Percentiles rank a stretch among this genome's conserved stretches.
Conservation (phyloP, 192 early-diverging fungal species). For the Entrophospora sp. region DNA sequence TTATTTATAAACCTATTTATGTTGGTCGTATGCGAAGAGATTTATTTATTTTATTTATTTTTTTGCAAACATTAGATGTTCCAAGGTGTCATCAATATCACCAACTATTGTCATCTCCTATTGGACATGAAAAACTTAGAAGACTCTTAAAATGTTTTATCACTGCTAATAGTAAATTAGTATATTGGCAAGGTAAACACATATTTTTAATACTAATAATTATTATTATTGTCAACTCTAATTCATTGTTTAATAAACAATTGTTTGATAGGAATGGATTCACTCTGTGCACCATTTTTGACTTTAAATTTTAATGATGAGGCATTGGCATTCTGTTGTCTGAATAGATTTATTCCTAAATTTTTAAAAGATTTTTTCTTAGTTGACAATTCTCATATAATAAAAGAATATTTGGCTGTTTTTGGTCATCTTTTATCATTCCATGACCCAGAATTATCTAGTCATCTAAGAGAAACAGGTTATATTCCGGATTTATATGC, state of each 20-base stretch:
- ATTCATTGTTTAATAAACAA: background rate
- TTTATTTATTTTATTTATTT: background rate
- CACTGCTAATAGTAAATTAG: constrained; percentile 45
- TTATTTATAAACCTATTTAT: background rate
- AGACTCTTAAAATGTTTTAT: constrained; percentile 54
- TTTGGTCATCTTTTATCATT: constrained; percentile 59
- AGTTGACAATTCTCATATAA: constrained; percentile 56
- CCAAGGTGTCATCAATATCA: constrained; percentile 64
- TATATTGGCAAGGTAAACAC: constrained; percentile 72
- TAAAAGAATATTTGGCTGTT: constrained; percentile 61
- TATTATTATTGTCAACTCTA: constrained; percentile 84
- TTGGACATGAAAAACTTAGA: constrained; percentile 52
- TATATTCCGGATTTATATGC: constrained; percentile 68
- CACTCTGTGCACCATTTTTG: constrained; percentile 65
- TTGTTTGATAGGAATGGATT: constrained; percentile 50
- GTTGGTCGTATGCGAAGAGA: too few species aligned
- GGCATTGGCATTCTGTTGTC: constrained; percentile 57
- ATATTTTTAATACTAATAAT: background rate
- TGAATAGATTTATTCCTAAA: constrained; percentile 55
- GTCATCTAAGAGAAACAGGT: constrained; percentile 50
- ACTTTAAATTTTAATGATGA: constrained; percentile 70
- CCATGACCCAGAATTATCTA: constrained; percentile 65
- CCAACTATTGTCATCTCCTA: constrained; percentile 49
- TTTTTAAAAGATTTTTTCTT: constrained; percentile 66
- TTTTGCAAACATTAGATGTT: constrained; percentile 34